These are phyloP conservation scores for Penicillium arizonense DNA, from an alignment of 495 filamentous ascomycete genomes.

Conservation along the genomic window DNA sequence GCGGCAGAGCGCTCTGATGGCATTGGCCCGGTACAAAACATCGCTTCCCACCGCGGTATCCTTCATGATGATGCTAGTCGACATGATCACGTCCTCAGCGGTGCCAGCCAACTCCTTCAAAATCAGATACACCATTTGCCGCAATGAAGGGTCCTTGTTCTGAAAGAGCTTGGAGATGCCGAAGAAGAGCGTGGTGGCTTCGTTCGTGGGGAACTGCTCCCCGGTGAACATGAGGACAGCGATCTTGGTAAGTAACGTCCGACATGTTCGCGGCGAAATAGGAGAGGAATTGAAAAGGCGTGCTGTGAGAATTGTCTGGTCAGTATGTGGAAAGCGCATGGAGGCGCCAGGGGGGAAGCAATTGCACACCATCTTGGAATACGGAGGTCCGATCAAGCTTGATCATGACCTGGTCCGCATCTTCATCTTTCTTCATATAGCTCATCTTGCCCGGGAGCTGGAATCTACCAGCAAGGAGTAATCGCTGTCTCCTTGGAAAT, in stretches of 20 bases:
- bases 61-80: conserved; percentile 99
- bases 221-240: conserved; percentile 95
- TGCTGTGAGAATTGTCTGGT: conserved; percentile 52
- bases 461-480: conserved; percentile 33
- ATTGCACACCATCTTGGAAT: conserved; percentile 89
- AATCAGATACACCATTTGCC: conserved; percentile 98
- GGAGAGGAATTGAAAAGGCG: conserved; percentile 97
- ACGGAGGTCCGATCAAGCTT: conserved; percentile 97
- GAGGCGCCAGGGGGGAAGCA: conserved; percentile 20
- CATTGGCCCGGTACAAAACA: conserved; percentile 93
- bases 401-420: conserved; percentile 87
- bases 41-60: conserved; percentile 95
- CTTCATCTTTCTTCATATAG: conserved; percentile 98
- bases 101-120: conserved; percentile 95
- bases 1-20: conserved; percentile 90
- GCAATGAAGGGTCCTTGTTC: conserved; percentile 96
- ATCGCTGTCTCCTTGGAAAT: conserved; percentile 20
- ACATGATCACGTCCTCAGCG: conserved; percentile 99
- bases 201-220: conserved; percentile 93
- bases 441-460: conserved; percentile 64
- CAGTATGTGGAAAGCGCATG: conserved; percentile 18
- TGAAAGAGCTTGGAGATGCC: conserved; percentile 99
- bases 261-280: conserved; percentile 91
- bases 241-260: conserved; percentile 95
- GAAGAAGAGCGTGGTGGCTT: conserved; percentile 98